Base-by-base conservation (phyloP, 2,329 filamentous ascomycete genomes). In the Tympanopsis confertula region DNA sequence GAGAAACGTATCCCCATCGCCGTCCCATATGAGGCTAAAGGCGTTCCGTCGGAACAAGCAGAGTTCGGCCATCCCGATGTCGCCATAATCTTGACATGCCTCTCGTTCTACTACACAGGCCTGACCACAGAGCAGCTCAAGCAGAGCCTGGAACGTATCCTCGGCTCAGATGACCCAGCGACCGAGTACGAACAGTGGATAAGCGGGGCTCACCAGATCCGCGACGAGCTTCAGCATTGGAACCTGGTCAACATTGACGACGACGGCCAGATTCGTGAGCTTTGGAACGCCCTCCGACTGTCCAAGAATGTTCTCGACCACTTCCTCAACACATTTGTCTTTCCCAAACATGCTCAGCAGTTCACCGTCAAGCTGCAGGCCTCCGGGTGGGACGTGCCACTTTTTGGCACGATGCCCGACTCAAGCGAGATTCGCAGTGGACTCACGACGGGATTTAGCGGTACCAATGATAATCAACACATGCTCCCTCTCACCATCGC, bases 361-460 rank as follows among this genome's bases (percentile, higher is more conserved):
- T 85, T 83, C 68, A 51, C 55, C 2, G 44, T 59, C 5, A 74
- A 73, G 42, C 43, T 75, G 0, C 65, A 68, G 35, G 60, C 67
- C 0, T 73, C 68, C 2, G 69, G 68, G 0, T 76, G 69, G 68
- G 79, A 85, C 44, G 58, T 85, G 2, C 74, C 76, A 0, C 49
- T 75, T 0, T 62, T 61, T 18, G 47, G 54, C 0, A 69, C 74
- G 44, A 51, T 75, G 5, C 65, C 65, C 3, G 46, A 64, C 0
- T 57, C 55, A 7, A 42, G 48, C 12, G 45, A 26, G 22, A 30
- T 17, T 5, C 35, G 22, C 28, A 35, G 38, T n/a, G n/a, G n/a
- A n/a, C 30, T 33, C 14, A 81, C 78, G 0, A 83, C 78, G 0
- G 81, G 81, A 0, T 86, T 87, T 49, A 81, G 75, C 5, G 81